Evolutionary conservation across 2,329 filamentous ascomycete species (phyloP), one percentile per base, ranked within the genome.

Genomic region (Penicillium corylophilum): DNA sequence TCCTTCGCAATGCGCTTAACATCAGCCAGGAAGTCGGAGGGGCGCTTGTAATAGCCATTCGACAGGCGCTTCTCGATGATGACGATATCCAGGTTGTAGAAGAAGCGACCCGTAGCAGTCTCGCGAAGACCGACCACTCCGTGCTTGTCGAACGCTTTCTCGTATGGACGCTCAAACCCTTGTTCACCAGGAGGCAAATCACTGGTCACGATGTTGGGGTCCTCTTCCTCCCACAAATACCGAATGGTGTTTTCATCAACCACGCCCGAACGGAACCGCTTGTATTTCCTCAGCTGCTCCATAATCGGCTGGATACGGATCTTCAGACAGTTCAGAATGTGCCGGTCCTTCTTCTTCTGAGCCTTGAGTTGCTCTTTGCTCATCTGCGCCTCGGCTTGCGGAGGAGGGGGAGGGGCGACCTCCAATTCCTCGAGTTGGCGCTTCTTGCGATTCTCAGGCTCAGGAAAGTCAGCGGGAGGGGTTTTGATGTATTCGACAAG

Each of bases 261-360:
- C 38, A 90, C 83, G 1, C 90, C 87, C 49, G 85, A 84, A 54
- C 91, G 83, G 74, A 97, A 97, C 61, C 90, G 90, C 68, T 87
- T 89, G 74, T 96, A 95, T 68, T 88, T 91, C 70, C 95, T 94
- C 67, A 99, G 90, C 72, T 96, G 90, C 61, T 99, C 93, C 91
- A 99, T 96, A 61, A 97, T 90, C 2, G 90, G 90, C 71, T 96
- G 92, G 48, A 99, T 84, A 47, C 87, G 79, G 35, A 95, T 85
- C 76, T 97, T 99, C 59, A 99, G 77, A 52, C 87, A 77, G 68
- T 97, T 96, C 48, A 97, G 79, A 10, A 87, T 83, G 57, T 93
- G 85, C 44, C 90, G 86, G 66, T 99, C 95, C 56, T 84, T 83
- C 71, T 90, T 88, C 72, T 88, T 88, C 68, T 93, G 85, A 2